These are phyloP conservation scores for Choanephora cucurbitarum DNA, from an alignment of 371 early-diverging fungal genomes.

Conservation along the genomic window DNA sequence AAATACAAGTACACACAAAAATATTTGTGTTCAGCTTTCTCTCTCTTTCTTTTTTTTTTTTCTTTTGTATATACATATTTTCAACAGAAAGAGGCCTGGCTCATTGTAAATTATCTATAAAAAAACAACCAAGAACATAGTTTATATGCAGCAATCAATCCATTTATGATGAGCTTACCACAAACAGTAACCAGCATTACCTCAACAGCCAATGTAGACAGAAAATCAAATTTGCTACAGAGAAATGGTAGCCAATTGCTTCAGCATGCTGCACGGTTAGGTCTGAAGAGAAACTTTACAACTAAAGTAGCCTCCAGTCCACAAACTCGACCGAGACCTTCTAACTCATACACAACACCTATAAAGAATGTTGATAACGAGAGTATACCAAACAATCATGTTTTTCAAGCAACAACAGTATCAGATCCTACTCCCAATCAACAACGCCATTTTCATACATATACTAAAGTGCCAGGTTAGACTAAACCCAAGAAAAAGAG, in stretches of 20 bases:
- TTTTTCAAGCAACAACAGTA: background rate
- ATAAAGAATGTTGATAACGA: background rate
- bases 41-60: background rate
- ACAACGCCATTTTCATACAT: background rate
- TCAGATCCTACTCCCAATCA: background rate
- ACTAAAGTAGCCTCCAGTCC: conserved; percentile 7
- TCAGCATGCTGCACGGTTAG: conserved; percentile 19
- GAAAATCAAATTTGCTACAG: conserved; percentile 9
- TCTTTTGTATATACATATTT: no score
- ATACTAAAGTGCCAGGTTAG: background rate
- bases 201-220: background rate
- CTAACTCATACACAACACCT: conserved; percentile 4
- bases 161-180: background rate
- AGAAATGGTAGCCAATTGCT: conserved; percentile 19
- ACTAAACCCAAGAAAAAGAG: background rate
- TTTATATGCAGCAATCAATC: background rate
- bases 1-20: background rate
- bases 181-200: background rate
- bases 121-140: background rate
- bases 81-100: no score
- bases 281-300: conserved; percentile 21
- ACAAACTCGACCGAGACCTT: conserved; percentile 10
- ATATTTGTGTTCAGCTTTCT: background rate
- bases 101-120: background rate
- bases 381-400: background rate